Evolutionary conservation across 805 yeast genomes (phyloP), one percentile per base, ranked within the genome.

Genomic region (Pichia nanzhaoensis): DNA sequence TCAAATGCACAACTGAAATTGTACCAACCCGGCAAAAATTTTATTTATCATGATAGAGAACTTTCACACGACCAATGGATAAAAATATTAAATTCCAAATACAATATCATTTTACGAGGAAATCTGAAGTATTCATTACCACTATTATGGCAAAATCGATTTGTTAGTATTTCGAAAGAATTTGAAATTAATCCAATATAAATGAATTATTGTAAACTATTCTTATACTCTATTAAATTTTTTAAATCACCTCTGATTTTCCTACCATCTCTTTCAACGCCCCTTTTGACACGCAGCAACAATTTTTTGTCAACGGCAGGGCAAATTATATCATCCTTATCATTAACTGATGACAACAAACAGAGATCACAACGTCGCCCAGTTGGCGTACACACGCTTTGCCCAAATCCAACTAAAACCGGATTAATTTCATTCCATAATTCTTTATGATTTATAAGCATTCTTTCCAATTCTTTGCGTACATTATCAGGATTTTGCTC

Each of bases 391-490:
- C 97, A 90, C 3, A 90, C 74, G 0, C 82, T 80, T 61, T 90
- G 98, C 12, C 98, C 98, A 68, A 89, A 90, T 4, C 98, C 97
- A 8, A 90, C 98, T 6, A 91, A 63, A 9, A 84, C 61, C 1
- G 95, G 95, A 59, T 90, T 90, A 34, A 91, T 79, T 46, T 86
- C 95, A 10, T 71, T 68, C 98, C 98, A 90, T 38, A 77, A 70
- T 30, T 78, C 78, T 38, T 58, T 63, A 37, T 56, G 51, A 37
- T 60, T 50, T 0, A 95, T 90, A 10, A 90, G 64, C 93, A 95
- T 85, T 20, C 67, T 61, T 57, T 90, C 84, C 34, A 90, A 64
- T 36, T 73, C 80, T 24, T 68, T 55, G 19, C 98, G 64, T 0
- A 95, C 85, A 27, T 71, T 70, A 51, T 90, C 96, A 0, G 97